These are phyloP conservation scores for Fraxinus nigra DNA, from an alignment of 305 asterid genomes.

Conservation along the genomic window DNA sequence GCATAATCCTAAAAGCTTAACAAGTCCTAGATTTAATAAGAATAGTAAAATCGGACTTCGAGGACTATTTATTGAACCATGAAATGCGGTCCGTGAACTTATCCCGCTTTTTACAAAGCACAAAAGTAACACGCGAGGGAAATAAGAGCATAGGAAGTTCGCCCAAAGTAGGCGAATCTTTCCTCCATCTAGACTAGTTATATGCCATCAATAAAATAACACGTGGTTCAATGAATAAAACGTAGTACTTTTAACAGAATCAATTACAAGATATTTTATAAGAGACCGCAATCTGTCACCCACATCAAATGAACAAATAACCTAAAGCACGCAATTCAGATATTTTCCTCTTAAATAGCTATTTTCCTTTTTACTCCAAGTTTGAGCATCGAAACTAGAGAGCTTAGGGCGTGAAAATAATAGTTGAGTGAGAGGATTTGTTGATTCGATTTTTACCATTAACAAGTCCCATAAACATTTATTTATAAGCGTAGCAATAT, in stretches of 20 bases:
- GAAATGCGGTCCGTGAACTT: not conserved
- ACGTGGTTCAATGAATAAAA: no score
- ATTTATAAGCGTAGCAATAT: not conserved
- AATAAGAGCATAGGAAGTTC: not conserved
- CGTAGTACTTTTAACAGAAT: not conserved
- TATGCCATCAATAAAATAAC: not conserved
- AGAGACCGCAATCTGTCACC: not conserved
- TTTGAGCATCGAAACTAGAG: not conserved
- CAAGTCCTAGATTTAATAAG: not conserved
- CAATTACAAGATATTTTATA: not conserved
- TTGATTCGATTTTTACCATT: no score
- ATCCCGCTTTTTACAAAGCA: not conserved
- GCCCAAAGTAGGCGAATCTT: not conserved
- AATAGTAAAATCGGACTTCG: no score
- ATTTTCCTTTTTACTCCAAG: not conserved
- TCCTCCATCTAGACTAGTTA: not conserved
- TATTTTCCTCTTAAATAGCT: no score
- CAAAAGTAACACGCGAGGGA: not conserved
- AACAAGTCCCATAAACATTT: not conserved
- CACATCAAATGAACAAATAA: not conserved
- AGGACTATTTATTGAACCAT: not conserved
- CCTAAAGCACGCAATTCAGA: not conserved
- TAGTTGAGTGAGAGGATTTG: no score
- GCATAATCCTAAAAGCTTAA: not conserved
- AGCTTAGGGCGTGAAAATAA: not conserved